Conservation (phyloP, 257 asterid species). For the Coffea eugenioides region DNA sequence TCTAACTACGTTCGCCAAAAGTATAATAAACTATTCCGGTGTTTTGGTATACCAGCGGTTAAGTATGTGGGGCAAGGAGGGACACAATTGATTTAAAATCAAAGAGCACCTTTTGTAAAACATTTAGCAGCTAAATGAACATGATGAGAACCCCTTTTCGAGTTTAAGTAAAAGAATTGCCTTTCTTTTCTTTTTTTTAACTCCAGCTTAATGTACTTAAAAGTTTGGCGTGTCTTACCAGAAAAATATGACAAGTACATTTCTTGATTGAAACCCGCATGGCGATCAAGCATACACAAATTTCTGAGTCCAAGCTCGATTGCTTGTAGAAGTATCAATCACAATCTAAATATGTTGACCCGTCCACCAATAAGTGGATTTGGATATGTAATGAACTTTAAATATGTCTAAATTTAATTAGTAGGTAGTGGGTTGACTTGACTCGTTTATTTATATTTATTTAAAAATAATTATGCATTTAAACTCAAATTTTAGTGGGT, state of each 20-base stretch:
- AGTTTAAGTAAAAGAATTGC: not conserved
- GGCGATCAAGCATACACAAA: too few species aligned
- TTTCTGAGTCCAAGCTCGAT: not conserved
- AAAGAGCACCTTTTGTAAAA: not conserved
- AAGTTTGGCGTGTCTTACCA: not conserved
- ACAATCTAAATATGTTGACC: too few species aligned
- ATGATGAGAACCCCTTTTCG: not conserved
- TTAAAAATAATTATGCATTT: too few species aligned
- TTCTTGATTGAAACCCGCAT: not conserved
- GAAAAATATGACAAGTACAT: not conserved
- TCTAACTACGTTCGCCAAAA: not conserved
- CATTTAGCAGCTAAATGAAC: not conserved
- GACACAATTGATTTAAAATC: not conserved
- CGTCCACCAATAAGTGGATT: too few species aligned
- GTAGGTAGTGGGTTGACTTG: too few species aligned
- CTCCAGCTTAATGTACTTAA: not conserved
- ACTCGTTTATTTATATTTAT: too few species aligned
- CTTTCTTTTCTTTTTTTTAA: too few species aligned
- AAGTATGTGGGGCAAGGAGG: not conserved
- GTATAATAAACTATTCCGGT: not conserved
- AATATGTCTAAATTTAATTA: too few species aligned
- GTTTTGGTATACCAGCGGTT: not conserved
- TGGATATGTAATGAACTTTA: too few species aligned
- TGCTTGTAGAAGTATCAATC: too few species aligned
- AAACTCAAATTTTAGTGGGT: too few species aligned